Base-by-base conservation (phyloP, 2,329 filamentous ascomycete species). In the Ascochyta rabiei region DNA sequence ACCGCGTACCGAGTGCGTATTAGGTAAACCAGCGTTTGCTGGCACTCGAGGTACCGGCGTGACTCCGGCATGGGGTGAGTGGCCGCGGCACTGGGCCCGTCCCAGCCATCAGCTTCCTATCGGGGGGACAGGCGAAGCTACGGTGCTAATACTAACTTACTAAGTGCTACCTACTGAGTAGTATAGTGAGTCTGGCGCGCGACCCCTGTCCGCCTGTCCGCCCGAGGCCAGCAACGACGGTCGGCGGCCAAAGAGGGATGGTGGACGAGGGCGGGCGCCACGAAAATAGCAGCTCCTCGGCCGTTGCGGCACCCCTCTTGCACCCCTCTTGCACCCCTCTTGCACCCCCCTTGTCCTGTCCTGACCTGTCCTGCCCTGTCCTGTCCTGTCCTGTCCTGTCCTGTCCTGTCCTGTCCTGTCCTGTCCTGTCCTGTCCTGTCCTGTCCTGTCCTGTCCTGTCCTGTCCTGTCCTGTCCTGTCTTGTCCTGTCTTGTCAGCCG, bases 81-180 rank as follows among this genome's bases (percentile, higher is more conserved):
- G 72, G 72, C 59, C 53, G 57, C 44, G 9, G 12, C 12, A 3
- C 28, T 30, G 28, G n/a, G 15, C 28, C 13, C 43, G 66, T 71
- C 71, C 71, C 66, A 70, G 68, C 69, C 71, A 69, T 70, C 65
- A 64, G 63, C 65, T 72, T 63, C 67, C 68, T 69, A 74, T 75
- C 72, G 69, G 69, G 66, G 63, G 54, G 60, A 60, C 65, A 66
- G 68, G 67, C 70, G 69, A 61, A 62, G 63, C 62, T 62, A 64
- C 59, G 6, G 21, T 23, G 21, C 21, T 23, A 23, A 66, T 68
- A 59, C n/a, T n/a, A n/a, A n/a, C n/a, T n/a, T n/a, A n/a, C n/a
- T n/a, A n/a, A n/a, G n/a, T n/a, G n/a, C n/a, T n/a, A n/a, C n/a
- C n/a, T n/a, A n/a, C n/a, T n/a, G n/a, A n/a, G n/a, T n/a, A n/a